Evolutionary conservation across 441 rosid genomes (phyloP), one percentile per base, ranked within the genome.

Genomic region (Populus hybrid): DNA sequence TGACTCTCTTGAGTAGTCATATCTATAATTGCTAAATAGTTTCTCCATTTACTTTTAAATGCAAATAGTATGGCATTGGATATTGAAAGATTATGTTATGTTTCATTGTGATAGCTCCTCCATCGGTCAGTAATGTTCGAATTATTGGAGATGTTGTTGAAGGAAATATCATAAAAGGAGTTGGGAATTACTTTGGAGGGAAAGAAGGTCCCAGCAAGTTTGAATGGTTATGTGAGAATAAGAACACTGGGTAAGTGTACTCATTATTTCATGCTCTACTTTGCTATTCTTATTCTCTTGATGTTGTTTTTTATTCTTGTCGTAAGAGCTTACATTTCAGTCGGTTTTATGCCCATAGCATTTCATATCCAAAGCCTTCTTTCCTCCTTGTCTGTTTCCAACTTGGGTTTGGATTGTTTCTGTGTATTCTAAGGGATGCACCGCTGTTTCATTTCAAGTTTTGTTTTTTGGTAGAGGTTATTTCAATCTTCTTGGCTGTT

Each of bases 181-280:
- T 80, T 80, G 99, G 98, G 67, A 86, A 91, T 80, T 97, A 97
- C 90, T 97, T 94, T 87, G 99, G 99, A 70, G 99, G 99, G 79
- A 87, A 84, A 89, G 99, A 97, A 83, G 98, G 99, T 79, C 98
- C 99, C 12, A 97, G 98, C 94, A 94, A 91, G 90, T 97, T 93
- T 81, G 90, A 97, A 70, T 97, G 98, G 99, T 85, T 93, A 78
- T 89, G 93, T 28, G 92, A 94, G 86, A 88, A 86, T 82, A 89
- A 82, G 79, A 93, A 93, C 83, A 89, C 87, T 18, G 92, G 99
- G 99, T 93, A 83, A 86, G 97, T 87, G 74, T 76, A 38, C 70
- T 78, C 67, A 72, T 74, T 14, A 66, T 66, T 67, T 28, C 66
- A 72, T 61, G n/a, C 11, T 34, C 18, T 61, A 36, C 50, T 11